Base-by-base conservation (phyloP, 2,329 filamentous ascomycete genomes). In the Chaetomiaceae sp. region DNA sequence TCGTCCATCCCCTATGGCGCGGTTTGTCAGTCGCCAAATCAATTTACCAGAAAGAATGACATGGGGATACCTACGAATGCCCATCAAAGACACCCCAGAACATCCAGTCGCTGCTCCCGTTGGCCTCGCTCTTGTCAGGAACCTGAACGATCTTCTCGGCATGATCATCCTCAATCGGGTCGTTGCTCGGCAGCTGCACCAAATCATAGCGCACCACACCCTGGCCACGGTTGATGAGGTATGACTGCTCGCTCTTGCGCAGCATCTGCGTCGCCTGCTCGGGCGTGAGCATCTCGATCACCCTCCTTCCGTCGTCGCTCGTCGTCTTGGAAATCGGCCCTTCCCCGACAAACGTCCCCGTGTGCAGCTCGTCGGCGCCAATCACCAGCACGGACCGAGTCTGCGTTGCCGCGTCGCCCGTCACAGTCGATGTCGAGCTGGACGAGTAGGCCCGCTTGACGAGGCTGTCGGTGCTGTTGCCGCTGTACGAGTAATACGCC, bases 51-150 rank as follows among this genome's bases (percentile, higher is more conserved):
- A 4, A 33, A 10, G 18, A 21, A 10, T 9, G 16, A 25, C 11
- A 9, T 23, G 8, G n/a, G 37, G 16, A 47, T 56, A 79, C 81
- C 71, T 75, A 92, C 89, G 89, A 89, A 71, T 99, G 94, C 0
- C 94, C 94, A 67, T 99, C 94, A 70, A 97, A 99, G 16, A 99
- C 91, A 53, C 91, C 94, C 94, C 95, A 99, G 70, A 99, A 99
- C 90, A 97, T 97, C 94, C 94, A 99, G 71, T 99, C 95, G 57
- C 81, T 89, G 54, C 77, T 83, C 16, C 76, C 60, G 14, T 65
- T 63, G 21, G 64, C 65, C 30, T 58, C 64, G 71, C 66, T 79
- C 72, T 63, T 79, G 48, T 79, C 78, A 4, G 89, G 87, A 8
- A 96, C 83, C 70, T 97, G 89, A 42, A 99, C 90, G 64, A 97